Conservation (phyloP, 1,284 basidiomycete genomes). For the Apiotrichum gamsii region DNA sequence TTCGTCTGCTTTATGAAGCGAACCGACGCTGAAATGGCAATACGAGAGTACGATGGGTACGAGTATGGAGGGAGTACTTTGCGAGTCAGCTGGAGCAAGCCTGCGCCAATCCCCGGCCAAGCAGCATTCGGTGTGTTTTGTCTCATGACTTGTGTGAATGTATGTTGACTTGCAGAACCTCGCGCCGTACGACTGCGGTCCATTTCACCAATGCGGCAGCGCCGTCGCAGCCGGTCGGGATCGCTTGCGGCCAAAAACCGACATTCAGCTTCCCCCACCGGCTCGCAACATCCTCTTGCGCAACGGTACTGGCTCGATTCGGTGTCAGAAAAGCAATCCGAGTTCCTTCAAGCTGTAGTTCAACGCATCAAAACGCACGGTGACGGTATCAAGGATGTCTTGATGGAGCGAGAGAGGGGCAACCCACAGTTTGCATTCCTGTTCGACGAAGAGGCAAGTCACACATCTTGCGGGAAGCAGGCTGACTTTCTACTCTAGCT, state of each 20-base stretch:
- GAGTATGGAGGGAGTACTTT: constrained; percentile 84
- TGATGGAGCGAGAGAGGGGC: constrained; percentile 67
- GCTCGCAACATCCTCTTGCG: not conserved
- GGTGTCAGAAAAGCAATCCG: constrained; percentile 67
- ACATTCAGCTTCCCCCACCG: not conserved
- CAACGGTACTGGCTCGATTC: constrained; percentile 41
- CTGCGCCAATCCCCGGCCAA: constrained; percentile 72
- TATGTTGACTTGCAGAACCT: no score
- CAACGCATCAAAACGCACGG: constrained; percentile 77
- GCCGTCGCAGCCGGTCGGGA: no score
- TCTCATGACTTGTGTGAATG: no score
- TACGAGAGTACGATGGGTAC: constrained; percentile 79
- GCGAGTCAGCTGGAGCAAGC: constrained; percentile 82
- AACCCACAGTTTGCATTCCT: constrained; percentile 81
- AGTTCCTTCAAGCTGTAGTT: constrained; percentile 77
- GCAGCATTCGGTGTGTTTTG: constrained; percentile 74
- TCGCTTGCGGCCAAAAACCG: constrained; percentile 9
- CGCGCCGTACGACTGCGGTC: no score
- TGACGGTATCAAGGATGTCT: constrained; percentile 63
- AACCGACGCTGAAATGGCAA: constrained; percentile 76
- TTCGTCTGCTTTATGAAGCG: constrained; percentile 95
- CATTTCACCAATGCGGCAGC: no score
- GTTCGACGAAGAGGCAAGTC: constrained; percentile 59
- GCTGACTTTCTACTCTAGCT: not conserved
- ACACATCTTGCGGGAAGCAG: not conserved